A percentile compares a stretch with the other conserved stretches of the same genome.
Conservation (phyloP, 2,329 filamentous ascomycete species). For the Neoarthrinium moseri region DNA sequence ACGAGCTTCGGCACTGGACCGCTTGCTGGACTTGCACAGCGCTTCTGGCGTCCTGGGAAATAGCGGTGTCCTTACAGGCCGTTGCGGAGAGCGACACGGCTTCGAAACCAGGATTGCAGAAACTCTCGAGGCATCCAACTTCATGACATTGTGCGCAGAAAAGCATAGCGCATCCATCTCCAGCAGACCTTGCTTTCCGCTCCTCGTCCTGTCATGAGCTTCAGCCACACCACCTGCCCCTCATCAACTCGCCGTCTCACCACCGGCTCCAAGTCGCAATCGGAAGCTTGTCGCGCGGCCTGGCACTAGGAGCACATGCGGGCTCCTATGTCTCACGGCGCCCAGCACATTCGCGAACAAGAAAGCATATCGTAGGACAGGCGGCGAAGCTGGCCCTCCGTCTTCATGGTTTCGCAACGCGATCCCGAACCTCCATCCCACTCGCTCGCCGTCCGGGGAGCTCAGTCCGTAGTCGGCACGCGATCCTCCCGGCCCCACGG, state of each 20-base stretch:
- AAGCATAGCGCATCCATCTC: background rate
- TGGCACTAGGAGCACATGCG: constrained; percentile 13
- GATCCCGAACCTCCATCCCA: constrained; percentile 42
- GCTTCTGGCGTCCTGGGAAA: background rate
- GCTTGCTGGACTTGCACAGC: background rate
- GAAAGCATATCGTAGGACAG: background rate
- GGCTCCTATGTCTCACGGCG: constrained; percentile 2
- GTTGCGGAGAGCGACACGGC: background rate
- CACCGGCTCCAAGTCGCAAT: constrained; percentile 2
- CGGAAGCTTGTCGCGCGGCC: background rate
- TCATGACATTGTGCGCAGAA: background rate
- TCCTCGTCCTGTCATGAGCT: constrained; percentile 7
- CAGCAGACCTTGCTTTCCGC: background rate
- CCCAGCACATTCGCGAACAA: background rate
- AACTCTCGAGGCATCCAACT: background rate
- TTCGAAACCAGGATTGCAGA: background rate
- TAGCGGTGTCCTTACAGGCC: background rate
- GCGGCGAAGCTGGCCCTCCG: constrained; percentile 10
- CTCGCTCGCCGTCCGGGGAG: constrained; percentile 57
- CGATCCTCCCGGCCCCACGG: constrained; percentile 53
- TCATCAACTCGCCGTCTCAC: constrained; percentile 2
- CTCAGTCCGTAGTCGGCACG: constrained; percentile 63
- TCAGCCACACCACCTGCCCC: constrained; percentile 10
- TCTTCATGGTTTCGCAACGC: constrained; percentile 63
- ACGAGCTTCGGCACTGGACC: constrained; percentile 10